Conservation (phyloP, 768 basidiomycete species). For the Suillus paluster region DNA sequence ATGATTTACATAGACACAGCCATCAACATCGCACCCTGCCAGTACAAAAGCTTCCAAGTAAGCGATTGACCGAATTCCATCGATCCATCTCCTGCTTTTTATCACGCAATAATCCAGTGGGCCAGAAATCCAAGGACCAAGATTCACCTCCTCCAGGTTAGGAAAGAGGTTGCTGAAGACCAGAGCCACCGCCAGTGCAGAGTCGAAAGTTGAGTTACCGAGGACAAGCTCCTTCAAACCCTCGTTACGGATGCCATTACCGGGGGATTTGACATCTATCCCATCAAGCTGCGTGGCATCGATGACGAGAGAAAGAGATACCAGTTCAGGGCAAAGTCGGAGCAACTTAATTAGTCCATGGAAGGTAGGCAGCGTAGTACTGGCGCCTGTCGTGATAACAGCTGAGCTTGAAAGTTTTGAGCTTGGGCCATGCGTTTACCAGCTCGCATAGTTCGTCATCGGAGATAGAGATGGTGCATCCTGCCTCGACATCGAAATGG, state of each 20-base stretch:
- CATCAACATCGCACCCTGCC: neutral
- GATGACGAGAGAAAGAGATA: constrained; percentile 25
- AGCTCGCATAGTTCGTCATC: constrained; percentile 21
- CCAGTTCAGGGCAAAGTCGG: constrained; percentile 16
- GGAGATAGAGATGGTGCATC: constrained; percentile 14
- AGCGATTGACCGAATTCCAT: neutral
- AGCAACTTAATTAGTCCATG: constrained; percentile 17
- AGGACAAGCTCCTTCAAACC: constrained; percentile 17
- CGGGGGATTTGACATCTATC: neutral
- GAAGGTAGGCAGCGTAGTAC: constrained; percentile 24
- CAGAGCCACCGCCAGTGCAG: constrained; percentile 16
- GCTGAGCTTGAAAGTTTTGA: constrained; percentile 25
- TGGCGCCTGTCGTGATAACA: constrained; percentile 20
- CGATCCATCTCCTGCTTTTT: too few species aligned
- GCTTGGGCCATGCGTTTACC: constrained; percentile 22
- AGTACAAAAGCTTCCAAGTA: neutral
- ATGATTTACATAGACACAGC: neutral
- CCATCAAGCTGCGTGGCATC: constrained; percentile 14
- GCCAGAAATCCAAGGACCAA: constrained; percentile 25
- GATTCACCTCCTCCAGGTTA: constrained; percentile 21
- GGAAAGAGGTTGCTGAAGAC: constrained; percentile 21
- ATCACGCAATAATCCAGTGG: constrained; percentile 18
- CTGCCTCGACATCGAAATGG: constrained; percentile 18
- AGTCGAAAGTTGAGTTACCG: constrained; percentile 24
- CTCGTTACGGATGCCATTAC: neutral